Percentiles rank a stretch among this genome's conserved stretches.
Evolutionary conservation across 2,329 filamentous ascomycete genomes (phyloP).

Genomic region (Macrophomina phaseolina): DNA sequence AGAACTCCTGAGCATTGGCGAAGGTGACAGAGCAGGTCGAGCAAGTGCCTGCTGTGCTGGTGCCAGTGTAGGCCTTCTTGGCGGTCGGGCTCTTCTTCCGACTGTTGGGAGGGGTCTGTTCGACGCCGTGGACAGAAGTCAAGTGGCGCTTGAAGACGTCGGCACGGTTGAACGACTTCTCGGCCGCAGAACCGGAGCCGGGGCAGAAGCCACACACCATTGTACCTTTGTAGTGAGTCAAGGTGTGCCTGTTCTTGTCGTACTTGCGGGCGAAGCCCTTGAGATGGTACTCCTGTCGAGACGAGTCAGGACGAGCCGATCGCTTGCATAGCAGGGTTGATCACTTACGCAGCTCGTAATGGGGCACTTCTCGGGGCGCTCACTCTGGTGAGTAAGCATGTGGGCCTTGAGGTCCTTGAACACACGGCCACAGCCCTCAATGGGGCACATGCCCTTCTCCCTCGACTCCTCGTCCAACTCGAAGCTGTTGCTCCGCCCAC

Average conservation of each 20-base stretch:
- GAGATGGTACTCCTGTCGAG: conserved; percentile 72
- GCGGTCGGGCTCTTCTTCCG: conserved; percentile 69
- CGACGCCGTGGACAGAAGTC: conserved; percentile 87
- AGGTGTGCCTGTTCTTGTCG: conserved; percentile 91
- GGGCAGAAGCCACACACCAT: conserved; percentile 98
- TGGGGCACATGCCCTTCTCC: conserved; percentile 76
- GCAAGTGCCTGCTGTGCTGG: conserved; percentile 79
- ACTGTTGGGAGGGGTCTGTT: conserved; percentile 91
- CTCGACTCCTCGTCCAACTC: conserved; percentile 56
- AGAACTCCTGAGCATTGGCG: conserved; percentile 50
- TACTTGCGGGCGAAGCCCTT: conserved; percentile 96
- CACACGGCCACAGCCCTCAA: conserved; percentile 80
- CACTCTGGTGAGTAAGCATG: conserved; percentile 90
- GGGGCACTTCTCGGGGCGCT: conserved; percentile 92
- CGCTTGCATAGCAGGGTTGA: neutral
- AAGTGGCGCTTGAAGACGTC: conserved; percentile 96
- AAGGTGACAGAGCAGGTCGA: conserved; percentile 90
- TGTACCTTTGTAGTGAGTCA: conserved; percentile 95
- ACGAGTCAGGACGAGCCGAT: neutral
- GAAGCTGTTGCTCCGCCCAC: conserved; percentile 54
- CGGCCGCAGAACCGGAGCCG: conserved; percentile 82
- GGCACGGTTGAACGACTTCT: conserved; percentile 95
- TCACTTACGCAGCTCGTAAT: conserved; percentile 72
- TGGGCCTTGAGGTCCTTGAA: conserved; percentile 95
- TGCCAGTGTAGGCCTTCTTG: conserved; percentile 74